Conservation (phyloP, 257 asterid species). For the Solanum ahanhuiri region DNA sequence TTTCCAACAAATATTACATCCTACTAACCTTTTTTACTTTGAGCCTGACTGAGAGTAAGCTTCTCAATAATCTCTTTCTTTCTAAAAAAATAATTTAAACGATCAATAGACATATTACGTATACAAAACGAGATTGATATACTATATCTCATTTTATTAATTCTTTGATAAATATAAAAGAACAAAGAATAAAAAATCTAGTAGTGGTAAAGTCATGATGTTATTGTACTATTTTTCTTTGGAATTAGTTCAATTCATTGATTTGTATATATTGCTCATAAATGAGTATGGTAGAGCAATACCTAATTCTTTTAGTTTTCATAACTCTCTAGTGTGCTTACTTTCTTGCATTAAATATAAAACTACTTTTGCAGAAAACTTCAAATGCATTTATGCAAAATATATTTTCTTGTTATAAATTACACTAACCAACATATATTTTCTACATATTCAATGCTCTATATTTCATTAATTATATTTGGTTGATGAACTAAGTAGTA, state of each 20-base stretch:
- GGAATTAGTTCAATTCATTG: background rate
- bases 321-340: background rate
- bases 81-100: background rate
- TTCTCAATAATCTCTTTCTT: background rate
- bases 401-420: background rate
- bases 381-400: background rate
- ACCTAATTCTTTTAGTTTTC: conserved; percentile 2
- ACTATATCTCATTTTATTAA: background rate
- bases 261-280: background rate
- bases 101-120: background rate
- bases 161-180: background rate
- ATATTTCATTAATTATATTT: background rate
- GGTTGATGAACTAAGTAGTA: background rate
- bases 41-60: background rate
- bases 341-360: background rate
- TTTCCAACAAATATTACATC: background rate
- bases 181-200: background rate
- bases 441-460: background rate
- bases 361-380: background rate
- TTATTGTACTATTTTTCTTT: background rate
- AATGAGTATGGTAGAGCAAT: background rate
- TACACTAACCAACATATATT: background rate
- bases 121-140: background rate
- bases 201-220: conserved; percentile 3
- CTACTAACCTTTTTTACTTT: background rate